Percentiles rank a stretch among this genome's conserved stretches.
Evolutionary conservation across 306 rosid species (phyloP).

Genomic region (Adenanthera pavonina): DNA sequence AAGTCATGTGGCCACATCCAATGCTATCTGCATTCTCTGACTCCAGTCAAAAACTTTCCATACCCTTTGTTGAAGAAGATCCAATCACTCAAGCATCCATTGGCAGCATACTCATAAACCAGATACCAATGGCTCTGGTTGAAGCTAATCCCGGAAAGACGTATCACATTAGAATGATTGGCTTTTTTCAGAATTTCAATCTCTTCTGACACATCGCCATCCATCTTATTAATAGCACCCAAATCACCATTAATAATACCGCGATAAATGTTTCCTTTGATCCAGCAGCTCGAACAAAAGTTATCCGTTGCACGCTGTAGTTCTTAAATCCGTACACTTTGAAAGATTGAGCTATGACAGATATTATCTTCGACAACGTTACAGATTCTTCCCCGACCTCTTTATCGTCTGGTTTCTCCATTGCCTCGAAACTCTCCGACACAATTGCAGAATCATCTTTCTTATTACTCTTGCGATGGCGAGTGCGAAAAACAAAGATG

Average conservation of each 20-base stretch:
- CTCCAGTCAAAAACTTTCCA: slow-evolving; percentile 66
- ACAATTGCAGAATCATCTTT: slow-evolving; percentile 30
- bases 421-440: slow-evolving; percentile 46
- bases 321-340: slow-evolving; percentile 71
- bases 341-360: slow-evolving; percentile 65
- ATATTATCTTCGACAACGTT: slow-evolving; percentile 54
- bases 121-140: slow-evolving; percentile 78
- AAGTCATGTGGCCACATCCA: slow-evolving; percentile 84
- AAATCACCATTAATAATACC: slow-evolving; percentile 64
- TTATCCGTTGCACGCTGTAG: slow-evolving; percentile 67
- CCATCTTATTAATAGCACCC: slow-evolving; percentile 66
- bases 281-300: slow-evolving; percentile 58
- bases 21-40: slow-evolving; percentile 67
- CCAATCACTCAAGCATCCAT: slow-evolving; percentile 81
- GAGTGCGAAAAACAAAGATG: slow-evolving; percentile 40
- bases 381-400: slow-evolving; percentile 43
- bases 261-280: slow-evolving; percentile 66
- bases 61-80: slow-evolving; percentile 42
- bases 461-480: slow-evolving; percentile 31
- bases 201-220: slow-evolving; percentile 80
- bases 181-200: slow-evolving; percentile 63
- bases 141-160: slow-evolving; percentile 80
- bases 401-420: slow-evolving; percentile 42
- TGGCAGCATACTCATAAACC: slow-evolving; percentile 77
- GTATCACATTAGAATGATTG: slow-evolving; percentile 80